Percentiles rank a stretch among this genome's conserved stretches.
phyloP scores from a whole-genome alignment of 2,329 filamentous ascomycete genomes.

The Alternaria sp. region DNA sequence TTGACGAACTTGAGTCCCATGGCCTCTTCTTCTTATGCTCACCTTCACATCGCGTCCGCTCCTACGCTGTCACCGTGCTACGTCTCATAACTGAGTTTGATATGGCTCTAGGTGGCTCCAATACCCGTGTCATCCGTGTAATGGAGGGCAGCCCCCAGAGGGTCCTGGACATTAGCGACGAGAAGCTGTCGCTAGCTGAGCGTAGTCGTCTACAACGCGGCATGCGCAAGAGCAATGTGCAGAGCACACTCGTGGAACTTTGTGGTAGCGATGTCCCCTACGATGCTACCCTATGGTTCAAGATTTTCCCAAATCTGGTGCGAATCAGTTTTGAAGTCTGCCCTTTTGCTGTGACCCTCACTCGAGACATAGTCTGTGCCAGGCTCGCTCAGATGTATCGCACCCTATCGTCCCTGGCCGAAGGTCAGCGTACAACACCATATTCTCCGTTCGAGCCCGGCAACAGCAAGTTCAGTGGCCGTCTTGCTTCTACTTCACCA shows the following conservation, averaged over 20 bases:
- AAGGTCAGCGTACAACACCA: conserved; percentile 62
- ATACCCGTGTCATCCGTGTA: conserved; percentile 86
- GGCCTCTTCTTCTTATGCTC: conserved; percentile 97
- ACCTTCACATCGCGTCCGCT: conserved; percentile 86
- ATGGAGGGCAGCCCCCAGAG: conserved; percentile 87
- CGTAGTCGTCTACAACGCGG: conserved; percentile 90
- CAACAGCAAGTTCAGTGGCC: conserved; percentile 66
- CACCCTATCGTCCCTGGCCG: conserved; percentile 79
- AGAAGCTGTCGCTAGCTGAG: conserved; percentile 89
- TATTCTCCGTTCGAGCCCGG: conserved; percentile 67
- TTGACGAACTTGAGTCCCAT: conserved; percentile 96
- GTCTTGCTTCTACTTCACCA: conserved; percentile 71
- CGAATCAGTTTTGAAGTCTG: conserved; percentile 90
- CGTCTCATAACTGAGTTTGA: conserved; percentile 95
- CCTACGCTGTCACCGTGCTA: conserved; percentile 90
- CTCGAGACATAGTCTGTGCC: conserved; percentile 90
- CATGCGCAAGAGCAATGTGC: conserved; percentile 81
- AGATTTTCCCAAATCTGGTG: conserved; percentile 95
- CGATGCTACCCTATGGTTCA: conserved; percentile 95
- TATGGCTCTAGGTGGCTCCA: conserved; percentile 80
- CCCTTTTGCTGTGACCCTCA: conserved; percentile 87
- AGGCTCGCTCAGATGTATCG: conserved; percentile 93
- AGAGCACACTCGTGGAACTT: conserved; percentile 88
- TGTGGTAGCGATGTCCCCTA: conserved; percentile 96
- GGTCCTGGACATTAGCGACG: conserved; percentile 91